These are phyloP conservation scores for Ogataea populi-albae DNA, from an alignment of 805 yeast species.

Conservation along the genomic window DNA sequence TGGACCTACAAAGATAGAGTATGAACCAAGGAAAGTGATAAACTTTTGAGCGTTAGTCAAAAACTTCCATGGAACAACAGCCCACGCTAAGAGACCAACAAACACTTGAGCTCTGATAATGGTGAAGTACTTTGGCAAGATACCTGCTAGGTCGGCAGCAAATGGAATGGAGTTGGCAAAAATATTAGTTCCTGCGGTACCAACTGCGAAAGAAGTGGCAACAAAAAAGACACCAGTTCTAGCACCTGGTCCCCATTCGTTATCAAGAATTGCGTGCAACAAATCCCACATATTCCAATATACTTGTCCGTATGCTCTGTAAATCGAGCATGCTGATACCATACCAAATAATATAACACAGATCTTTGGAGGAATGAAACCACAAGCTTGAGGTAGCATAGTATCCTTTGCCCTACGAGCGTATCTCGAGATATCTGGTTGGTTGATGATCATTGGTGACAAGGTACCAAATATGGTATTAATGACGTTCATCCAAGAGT, in stretches of 20 bases:
- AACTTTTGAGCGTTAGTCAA: conserved; percentile 18
- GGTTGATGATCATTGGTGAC: conserved; percentile 26
- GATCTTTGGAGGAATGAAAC: conserved; percentile 17
- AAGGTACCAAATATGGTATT: conserved; percentile 25
- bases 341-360: conserved; percentile 17
- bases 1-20: conserved; percentile 22
- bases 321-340: conserved; percentile 15
- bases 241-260: conserved; percentile 27
- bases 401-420: conserved; percentile 14
- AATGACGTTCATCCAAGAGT: conserved; percentile 17
- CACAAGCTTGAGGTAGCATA: conserved; percentile 16
- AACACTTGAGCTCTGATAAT: conserved; percentile 23
- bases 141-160: conserved; percentile 27
- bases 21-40: conserved; percentile 20
- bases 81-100: conserved; percentile 19
- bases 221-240: conserved; percentile 27
- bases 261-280: conserved; percentile 24
- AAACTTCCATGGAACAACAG: conserved; percentile 23
- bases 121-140: conserved; percentile 27
- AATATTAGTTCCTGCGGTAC: conserved; percentile 30
- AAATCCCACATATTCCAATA: conserved; percentile 32
- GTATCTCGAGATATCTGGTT: conserved; percentile 27
- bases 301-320: conserved; percentile 19
- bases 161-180: conserved; percentile 25
- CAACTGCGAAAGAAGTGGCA: conserved; percentile 15